phyloP scores from a whole-genome alignment of 441 rosid species.

The Populus trichocarpa region DNA sequence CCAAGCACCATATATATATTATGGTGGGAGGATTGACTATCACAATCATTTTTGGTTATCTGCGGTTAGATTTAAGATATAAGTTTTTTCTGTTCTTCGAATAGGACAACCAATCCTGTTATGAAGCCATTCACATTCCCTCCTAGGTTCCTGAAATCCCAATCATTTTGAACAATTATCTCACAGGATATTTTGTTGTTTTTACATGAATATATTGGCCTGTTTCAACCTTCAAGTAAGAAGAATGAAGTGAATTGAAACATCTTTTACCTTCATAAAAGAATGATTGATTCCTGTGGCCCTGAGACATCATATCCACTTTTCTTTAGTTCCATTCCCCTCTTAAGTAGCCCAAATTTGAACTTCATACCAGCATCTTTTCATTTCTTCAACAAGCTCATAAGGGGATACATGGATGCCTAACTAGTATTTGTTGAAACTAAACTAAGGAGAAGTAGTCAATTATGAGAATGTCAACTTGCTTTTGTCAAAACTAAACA shows the following conservation, averaged over 20 bases:
- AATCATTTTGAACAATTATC: not conserved
- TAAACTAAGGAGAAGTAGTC: not conserved
- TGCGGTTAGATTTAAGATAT: not conserved
- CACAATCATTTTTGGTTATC: not conserved
- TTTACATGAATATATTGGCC: not conserved
- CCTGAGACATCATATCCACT: not conserved
- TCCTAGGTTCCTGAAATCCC: not conserved
- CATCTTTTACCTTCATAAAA: not conserved
- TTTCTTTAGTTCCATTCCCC: not conserved
- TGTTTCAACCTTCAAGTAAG: not conserved
- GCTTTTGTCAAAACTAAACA: not conserved
- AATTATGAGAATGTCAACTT: conserved; percentile 7
- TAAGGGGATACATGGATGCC: not conserved
- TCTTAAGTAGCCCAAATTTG: not conserved
- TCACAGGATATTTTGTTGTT: not conserved
- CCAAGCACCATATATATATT: not conserved
- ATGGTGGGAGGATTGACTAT: not conserved
- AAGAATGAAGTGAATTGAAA: not conserved
- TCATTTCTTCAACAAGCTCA: not conserved
- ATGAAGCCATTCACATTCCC: not conserved
- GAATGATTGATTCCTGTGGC: not conserved
- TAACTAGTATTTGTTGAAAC: conserved; percentile 6
- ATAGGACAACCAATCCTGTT: not conserved
- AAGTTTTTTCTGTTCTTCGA: not conserved
- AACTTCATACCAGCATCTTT: not conserved